phyloP scores from a whole-genome alignment of 768 basidiomycete species.

The Podaxis pistillaris region DNA sequence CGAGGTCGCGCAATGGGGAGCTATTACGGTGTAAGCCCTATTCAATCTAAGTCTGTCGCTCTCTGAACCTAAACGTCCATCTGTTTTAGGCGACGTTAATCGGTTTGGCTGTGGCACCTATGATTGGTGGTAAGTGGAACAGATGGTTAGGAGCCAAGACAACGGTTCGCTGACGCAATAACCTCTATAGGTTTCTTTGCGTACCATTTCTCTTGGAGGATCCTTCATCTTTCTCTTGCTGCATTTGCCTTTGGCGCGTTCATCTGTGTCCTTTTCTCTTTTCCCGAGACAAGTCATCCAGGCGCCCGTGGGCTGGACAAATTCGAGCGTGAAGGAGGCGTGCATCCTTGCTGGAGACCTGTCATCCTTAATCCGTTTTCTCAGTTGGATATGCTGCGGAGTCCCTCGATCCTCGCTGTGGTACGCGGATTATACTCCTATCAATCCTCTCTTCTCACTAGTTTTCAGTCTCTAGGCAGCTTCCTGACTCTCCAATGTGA shows the following conservation, averaged over 20 bases:
- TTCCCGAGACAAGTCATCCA: constrained; percentile 71
- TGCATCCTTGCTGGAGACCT: constrained; percentile 22
- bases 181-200: constrained; percentile 13
- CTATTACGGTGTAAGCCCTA: constrained; percentile 46
- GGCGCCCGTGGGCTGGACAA: constrained; percentile 55
- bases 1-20: constrained; percentile 59
- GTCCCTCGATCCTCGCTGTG: constrained; percentile 52
- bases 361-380: constrained; percentile 56
- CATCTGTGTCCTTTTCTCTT: constrained; percentile 37
- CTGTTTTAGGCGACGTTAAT: constrained; percentile 45
- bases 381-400: constrained; percentile 45
- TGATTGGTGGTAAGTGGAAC: constrained; percentile 44
- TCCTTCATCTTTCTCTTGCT: constrained; percentile 50
- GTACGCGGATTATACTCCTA: constrained; percentile 33
- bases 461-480: constrained; percentile 22
- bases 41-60: neutral
- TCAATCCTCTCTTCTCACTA: constrained; percentile 19
- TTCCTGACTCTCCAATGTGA: constrained; percentile 31
- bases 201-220: constrained; percentile 55
- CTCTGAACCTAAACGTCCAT: neutral
- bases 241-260: constrained; percentile 40
- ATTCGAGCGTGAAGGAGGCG: constrained; percentile 19
- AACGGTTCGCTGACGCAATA: neutral
- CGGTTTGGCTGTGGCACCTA: constrained; percentile 61
- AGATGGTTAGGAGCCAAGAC: neutral